Conservation (phyloP, 805 yeast species). For the Vanderwaltozyma polyspora region DNA sequence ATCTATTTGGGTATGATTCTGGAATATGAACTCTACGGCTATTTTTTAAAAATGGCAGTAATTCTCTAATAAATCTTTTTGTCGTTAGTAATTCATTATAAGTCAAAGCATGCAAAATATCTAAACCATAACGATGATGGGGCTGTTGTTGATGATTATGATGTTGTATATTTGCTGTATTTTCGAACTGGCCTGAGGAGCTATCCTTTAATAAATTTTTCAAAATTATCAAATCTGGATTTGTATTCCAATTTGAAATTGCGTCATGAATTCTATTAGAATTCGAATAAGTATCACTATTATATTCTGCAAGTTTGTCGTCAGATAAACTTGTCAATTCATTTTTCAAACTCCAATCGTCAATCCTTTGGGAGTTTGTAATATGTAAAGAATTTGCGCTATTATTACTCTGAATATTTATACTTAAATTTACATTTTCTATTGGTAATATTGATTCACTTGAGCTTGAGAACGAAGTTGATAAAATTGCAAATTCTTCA, state of each 20-base stretch:
- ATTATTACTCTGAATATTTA: not conserved
- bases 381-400: not conserved
- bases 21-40: slow-evolving; percentile 3
- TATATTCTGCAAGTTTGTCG: not conserved
- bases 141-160: too few relatives aligned
- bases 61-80: slow-evolving; percentile 8
- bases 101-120: not conserved
- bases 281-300: too few relatives aligned
- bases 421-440: too few relatives aligned
- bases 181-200: too few relatives aligned
- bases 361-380: slow-evolving; percentile 14
- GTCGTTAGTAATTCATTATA: slow-evolving; percentile 5
- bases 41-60: slow-evolving; percentile 11
- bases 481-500: slow-evolving; percentile 14
- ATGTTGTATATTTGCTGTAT: too few relatives aligned
- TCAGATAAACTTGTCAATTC: too few relatives aligned
- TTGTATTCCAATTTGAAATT: not conserved
- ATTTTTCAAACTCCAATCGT: slow-evolving; percentile 17
- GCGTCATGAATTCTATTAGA: not conserved
- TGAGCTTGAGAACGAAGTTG: slow-evolving; percentile 8
- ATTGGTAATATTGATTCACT: not conserved
- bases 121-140: not conserved
- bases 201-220: not conserved
- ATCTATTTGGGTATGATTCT: not conserved
- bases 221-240: not conserved